A percentile compares a stretch with the other conserved stretches of the same genome.
These are phyloP conservation scores for Podaxis sp. DNA, from an alignment of 768 basidiomycete genomes.

Conservation along the genomic window DNA sequence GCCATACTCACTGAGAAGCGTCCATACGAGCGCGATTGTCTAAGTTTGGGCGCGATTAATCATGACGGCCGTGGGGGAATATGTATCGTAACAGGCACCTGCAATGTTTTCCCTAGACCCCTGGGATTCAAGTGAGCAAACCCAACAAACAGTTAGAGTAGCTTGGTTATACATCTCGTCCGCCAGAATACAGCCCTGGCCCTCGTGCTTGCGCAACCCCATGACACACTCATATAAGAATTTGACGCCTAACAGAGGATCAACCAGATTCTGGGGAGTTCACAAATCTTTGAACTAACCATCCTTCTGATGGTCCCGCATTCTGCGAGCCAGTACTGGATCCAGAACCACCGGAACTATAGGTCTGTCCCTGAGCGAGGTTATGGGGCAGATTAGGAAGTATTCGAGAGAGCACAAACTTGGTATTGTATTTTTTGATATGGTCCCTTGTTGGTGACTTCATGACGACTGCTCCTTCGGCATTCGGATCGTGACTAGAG, in stretches of 20 bases:
- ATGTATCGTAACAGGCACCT: constrained; percentile 38
- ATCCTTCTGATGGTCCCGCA: constrained; percentile 90
- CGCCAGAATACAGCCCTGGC: constrained; percentile 92
- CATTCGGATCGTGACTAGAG: constrained; percentile 73
- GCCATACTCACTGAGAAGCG: constrained; percentile 71
- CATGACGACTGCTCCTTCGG: constrained; percentile 84
- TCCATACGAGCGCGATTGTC: constrained; percentile 94
- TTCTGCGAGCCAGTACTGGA: constrained; percentile 70
- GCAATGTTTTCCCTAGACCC: constrained; percentile 97
- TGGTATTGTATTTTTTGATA: constrained; percentile 66
- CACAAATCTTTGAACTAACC: constrained; percentile 38
- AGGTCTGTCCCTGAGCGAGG: constrained; percentile 48
- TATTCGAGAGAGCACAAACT: constrained; percentile 37
- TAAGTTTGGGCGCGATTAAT: constrained; percentile 26
- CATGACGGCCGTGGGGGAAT: background rate
- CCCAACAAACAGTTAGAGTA: background rate
- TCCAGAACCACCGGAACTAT: constrained; percentile 87
- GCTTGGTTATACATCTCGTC: constrained; percentile 78
- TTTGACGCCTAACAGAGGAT: constrained; percentile 52
- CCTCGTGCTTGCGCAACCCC: constrained; percentile 89
- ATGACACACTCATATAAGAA: constrained; percentile 97
- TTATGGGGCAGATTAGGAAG: constrained; percentile 11
- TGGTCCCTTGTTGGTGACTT: constrained; percentile 70
- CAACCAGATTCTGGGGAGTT: background rate
- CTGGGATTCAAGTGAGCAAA: constrained; percentile 31